Evolutionary conservation across 805 yeast species (phyloP).

Genomic region (Yarrowia divulgata): DNA sequence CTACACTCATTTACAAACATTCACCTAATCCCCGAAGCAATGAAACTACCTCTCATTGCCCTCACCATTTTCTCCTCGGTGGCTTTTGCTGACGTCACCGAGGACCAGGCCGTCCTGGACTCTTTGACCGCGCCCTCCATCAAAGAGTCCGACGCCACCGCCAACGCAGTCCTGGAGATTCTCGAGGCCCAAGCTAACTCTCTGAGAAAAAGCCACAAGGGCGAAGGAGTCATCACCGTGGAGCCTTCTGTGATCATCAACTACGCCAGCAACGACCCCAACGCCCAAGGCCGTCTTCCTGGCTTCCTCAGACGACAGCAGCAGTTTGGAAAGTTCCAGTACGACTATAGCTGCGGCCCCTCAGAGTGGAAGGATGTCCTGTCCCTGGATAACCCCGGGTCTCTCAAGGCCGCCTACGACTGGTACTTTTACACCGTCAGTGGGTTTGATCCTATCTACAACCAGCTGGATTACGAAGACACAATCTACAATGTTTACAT

Average conservation of each 20-base stretch:
- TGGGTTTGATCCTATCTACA: not conserved
- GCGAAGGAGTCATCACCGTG: not conserved
- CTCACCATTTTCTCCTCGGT: not conserved
- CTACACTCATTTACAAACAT: not conserved
- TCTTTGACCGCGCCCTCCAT: not conserved
- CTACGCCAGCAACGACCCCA: constrained; percentile 10
- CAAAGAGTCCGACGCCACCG: not conserved
- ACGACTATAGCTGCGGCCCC: not conserved
- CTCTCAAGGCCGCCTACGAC: not conserved
- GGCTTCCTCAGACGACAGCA: constrained; percentile 8
- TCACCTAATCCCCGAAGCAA: not conserved
- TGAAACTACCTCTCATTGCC: constrained; percentile 10
- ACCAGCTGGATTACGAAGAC: not conserved
- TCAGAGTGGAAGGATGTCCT: not conserved
- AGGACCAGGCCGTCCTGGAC: constrained; percentile 4
- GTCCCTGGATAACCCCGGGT: not conserved
- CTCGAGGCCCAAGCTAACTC: not conserved
- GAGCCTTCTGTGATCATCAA: not conserved
- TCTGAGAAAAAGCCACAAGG: not conserved
- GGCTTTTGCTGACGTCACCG: not conserved
- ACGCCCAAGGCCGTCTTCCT: not conserved
- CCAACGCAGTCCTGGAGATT: not conserved
- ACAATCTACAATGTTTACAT: constrained; percentile 3
- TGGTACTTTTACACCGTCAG: not conserved
- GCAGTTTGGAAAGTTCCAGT: not conserved